phyloP scores from a whole-genome alignment of 2,329 filamentous ascomycete genomes.

The Drechslerella stenobrocha region DNA sequence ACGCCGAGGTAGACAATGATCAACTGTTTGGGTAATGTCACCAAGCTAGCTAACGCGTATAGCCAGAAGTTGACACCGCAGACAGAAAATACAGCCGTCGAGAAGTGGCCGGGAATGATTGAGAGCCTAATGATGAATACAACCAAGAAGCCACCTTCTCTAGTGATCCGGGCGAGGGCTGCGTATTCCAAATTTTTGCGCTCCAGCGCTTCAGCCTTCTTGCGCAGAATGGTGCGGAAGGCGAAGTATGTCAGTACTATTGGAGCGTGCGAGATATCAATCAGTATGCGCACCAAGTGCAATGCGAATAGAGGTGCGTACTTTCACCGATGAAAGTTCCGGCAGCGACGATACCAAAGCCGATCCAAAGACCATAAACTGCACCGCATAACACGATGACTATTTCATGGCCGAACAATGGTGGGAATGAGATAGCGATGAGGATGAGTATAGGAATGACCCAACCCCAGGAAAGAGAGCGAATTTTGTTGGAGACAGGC shows the following conservation, averaged over 20 bases:
- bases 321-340: constrained; percentile 58
- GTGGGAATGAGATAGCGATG: constrained; percentile 57
- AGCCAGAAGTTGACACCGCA: constrained; percentile 58
- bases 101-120: constrained; percentile 57
- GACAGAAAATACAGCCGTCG: constrained; percentile 58
- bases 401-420: constrained; percentile 58
- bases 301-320: constrained; percentile 38
- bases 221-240: constrained; percentile 56
- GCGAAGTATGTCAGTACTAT: constrained; percentile 56
- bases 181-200: constrained; percentile 57
- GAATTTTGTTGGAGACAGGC: constrained; percentile 56
- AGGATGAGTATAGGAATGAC: constrained; percentile 57
- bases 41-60: constrained; percentile 56
- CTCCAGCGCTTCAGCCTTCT: constrained; percentile 56
- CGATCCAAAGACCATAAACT: constrained; percentile 57
- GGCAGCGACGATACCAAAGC: constrained; percentile 57
- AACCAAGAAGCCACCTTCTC: constrained; percentile 58
- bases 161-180: constrained; percentile 56
- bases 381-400: constrained; percentile 57
- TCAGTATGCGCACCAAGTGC: background rate
- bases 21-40: constrained; percentile 58
- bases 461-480: constrained; percentile 56
- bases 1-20: constrained; percentile 58
- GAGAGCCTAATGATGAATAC: constrained; percentile 57
- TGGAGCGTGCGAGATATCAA: background rate